phyloP scores from a whole-genome alignment of 805 yeast species.

The Helenozyma baotianmanensis region DNA sequence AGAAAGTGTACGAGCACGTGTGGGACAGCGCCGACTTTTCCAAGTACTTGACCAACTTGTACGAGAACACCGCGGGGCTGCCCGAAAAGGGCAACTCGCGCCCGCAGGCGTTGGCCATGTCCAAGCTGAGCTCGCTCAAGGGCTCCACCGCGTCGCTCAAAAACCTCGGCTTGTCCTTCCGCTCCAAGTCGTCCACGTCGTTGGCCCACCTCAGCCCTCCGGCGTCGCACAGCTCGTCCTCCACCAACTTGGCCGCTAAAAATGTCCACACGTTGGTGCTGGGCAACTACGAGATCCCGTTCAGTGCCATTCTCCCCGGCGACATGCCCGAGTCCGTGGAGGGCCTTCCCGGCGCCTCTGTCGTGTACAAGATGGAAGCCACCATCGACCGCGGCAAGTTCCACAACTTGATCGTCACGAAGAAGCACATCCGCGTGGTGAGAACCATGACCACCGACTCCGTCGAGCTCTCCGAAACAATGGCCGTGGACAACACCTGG shows the following conservation, averaged over 20 bases:
- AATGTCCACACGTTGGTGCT: conserved; percentile 43
- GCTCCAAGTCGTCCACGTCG: conserved; percentile 33
- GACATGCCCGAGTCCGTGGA: conserved; percentile 82
- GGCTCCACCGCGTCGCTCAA: conserved; percentile 44
- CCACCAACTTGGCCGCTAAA: conserved; percentile 22
- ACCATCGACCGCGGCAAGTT: conserved; percentile 79
- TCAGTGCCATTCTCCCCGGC: conserved; percentile 81
- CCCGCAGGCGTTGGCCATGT: conserved; percentile 6
- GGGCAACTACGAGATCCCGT: conserved; percentile 91
- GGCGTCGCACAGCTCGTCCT: conserved; percentile 15
- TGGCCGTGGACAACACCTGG: conserved; percentile 94
- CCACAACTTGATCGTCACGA: conserved; percentile 57
- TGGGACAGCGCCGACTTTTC: conserved; percentile 70
- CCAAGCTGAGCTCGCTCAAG: conserved; percentile 24
- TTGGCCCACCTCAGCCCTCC: conserved; percentile 17
- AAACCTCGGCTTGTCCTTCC: conserved; percentile 25
- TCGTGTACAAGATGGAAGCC: conserved; percentile 71
- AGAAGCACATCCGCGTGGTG: conserved; percentile 72
- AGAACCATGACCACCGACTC: conserved; percentile 87
- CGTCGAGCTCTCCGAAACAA: conserved; percentile 82
- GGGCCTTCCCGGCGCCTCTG: conserved; percentile 77
- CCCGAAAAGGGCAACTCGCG: background rate
- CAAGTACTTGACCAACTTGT: conserved; percentile 31
- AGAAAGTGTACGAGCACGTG: conserved; percentile 64
- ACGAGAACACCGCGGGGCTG: conserved; percentile 18